Conservation (phyloP, 345 rosid genomes). For the Chamaenerion angustifolium region DNA sequence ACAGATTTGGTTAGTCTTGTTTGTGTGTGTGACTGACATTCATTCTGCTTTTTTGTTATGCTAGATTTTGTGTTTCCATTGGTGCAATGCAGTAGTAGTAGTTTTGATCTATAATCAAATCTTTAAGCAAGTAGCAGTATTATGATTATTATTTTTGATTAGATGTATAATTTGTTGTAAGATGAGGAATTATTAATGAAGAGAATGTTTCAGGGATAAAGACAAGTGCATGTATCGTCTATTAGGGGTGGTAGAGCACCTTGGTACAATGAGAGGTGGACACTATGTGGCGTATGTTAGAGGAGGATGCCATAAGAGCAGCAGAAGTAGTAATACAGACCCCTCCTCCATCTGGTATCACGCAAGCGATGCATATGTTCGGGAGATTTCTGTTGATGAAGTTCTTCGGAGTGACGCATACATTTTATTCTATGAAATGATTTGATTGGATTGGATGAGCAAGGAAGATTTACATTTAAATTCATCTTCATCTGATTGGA, state of each 20-base stretch:
- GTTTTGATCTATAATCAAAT: no score
- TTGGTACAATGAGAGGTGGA: slow-evolving; percentile 87
- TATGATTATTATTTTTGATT: no score
- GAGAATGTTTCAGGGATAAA: slow-evolving; percentile 3
- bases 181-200: slow-evolving; percentile 17
- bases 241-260: slow-evolving; percentile 79
- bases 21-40: no score
- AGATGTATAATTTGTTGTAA: background rate
- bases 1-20: no score
- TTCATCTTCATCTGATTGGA: no score
- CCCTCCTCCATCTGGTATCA: slow-evolving; percentile 50
- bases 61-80: no score
- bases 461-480: no score
- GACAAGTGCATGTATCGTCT: slow-evolving; percentile 38
- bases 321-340: no score
- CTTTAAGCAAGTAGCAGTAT: no score
- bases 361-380: slow-evolving; percentile 55
- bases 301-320: slow-evolving; percentile 29
- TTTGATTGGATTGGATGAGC: slow-evolving; percentile 14
- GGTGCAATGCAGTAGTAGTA: no score
- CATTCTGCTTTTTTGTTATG: no score
- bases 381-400: slow-evolving; percentile 54
- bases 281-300: slow-evolving; percentile 82
- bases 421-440: slow-evolving; percentile 68
- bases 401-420: slow-evolving; percentile 82